Evolutionary conservation across 108 stramenopile species (phyloP).

Genomic region (Skeletonema marinoi): DNA sequence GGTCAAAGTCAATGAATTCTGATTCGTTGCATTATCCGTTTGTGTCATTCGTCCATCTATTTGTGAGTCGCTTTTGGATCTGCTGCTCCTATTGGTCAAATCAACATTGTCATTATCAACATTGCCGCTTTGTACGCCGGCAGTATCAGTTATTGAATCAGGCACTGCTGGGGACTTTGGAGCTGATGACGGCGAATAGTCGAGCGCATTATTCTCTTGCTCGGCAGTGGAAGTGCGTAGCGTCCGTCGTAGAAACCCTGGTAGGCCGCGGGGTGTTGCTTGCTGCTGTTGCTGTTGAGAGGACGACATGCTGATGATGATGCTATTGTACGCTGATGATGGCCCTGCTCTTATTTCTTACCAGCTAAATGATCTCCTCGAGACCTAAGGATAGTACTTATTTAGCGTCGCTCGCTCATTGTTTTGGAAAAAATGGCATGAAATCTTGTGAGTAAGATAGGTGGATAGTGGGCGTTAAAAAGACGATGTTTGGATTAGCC

Average conservation of each 20-base stretch:
- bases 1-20: neutral
- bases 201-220: slow-evolving; percentile 3
- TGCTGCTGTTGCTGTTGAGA: slow-evolving; percentile 11
- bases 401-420: no score
- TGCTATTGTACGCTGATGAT: neutral
- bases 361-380: no score
- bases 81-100: neutral
- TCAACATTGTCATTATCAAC: slow-evolving; percentile 1
- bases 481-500: no score
- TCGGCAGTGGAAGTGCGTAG: slow-evolving; percentile 55
- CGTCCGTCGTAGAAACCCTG: slow-evolving; percentile 82
- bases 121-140: neutral
- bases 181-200: neutral
- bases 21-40: neutral
- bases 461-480: no score
- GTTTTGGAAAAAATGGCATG: no score
- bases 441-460: no score
- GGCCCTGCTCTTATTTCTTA: neutral
- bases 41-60: neutral
- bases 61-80: slow-evolving; percentile 18
- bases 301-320: no score
- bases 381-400: no score
- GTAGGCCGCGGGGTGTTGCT: slow-evolving; percentile 49
- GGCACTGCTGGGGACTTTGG: slow-evolving; percentile 1
- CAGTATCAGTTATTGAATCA: neutral